Evolutionary conservation across 148 eudicot species (phyloP).

Genomic region (Rhododendron simsii): DNA sequence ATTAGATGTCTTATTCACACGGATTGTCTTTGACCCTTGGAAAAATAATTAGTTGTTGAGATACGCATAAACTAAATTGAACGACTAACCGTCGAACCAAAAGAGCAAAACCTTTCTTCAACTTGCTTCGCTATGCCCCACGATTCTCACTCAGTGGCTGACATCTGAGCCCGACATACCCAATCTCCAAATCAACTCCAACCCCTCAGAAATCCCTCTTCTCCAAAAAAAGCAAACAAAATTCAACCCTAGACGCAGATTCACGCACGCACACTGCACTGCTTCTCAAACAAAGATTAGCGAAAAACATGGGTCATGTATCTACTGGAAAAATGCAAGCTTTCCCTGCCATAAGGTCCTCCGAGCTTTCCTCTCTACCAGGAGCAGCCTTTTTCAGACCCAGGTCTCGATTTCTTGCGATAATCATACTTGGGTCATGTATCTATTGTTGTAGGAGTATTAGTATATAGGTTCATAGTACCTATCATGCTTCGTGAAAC

Average conservation of each 20-base stretch:
- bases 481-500: neutral
- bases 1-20: too few species aligned
- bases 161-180: too few species aligned
- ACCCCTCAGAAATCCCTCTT: conserved; percentile 36
- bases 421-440: neutral
- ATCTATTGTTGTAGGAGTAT: neutral
- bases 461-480: neutral
- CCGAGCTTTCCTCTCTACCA: neutral
- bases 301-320: neutral
- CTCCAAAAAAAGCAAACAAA: neutral
- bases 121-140: too few species aligned
- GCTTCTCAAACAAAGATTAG: neutral
- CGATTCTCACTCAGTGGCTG: too few species aligned
- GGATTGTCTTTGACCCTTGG: too few species aligned
- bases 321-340: neutral
- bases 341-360: neutral
- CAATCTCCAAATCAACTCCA: neutral
- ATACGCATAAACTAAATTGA: too few species aligned
- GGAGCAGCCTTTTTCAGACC: neutral
- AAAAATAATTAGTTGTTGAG: too few species aligned
- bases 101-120: too few species aligned
- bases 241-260: neutral
- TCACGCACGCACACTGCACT: neutral
- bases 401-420: neutral
- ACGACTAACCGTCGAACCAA: too few species aligned